Conservation (phyloP, 2,329 filamentous ascomycete genomes). For the Emericellopsis cladophorae region DNA sequence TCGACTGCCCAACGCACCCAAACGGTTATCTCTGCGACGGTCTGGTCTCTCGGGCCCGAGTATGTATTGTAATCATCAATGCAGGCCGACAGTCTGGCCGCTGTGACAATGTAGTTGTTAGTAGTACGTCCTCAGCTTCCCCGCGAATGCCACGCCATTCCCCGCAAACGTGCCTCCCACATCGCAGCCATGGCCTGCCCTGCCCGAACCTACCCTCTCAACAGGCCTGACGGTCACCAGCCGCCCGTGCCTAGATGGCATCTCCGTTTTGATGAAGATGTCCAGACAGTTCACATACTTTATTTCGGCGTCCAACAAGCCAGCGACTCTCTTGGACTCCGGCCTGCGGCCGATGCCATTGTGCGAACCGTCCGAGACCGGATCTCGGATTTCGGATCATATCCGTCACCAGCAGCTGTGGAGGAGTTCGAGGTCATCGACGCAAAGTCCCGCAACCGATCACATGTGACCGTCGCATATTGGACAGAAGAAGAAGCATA, state of each 20-base stretch:
- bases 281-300: conserved; percentile 9
- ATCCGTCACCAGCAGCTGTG: conserved; percentile 1
- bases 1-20: too few species aligned
- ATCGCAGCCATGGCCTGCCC: not conserved
- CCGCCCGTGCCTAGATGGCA: conserved; percentile 17
- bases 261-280: conserved; percentile 7
- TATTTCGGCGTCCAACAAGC: conserved; percentile 16
- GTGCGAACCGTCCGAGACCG: conserved; percentile 1
- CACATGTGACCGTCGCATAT: conserved; percentile 16
- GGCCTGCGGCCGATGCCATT: conserved; percentile 1
- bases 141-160: too few species aligned
- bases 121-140: too few species aligned
- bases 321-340: conserved; percentile 3
- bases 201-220: conserved; percentile 13
- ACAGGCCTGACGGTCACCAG: conserved; percentile 12
- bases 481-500: conserved; percentile 10
- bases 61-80: too few species aligned
- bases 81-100: too few species aligned
- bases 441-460: conserved; percentile 10
- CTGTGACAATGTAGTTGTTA: too few species aligned
- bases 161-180: too few species aligned
- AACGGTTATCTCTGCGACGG: too few species aligned
- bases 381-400: not conserved
- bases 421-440: conserved; percentile 10
- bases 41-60: too few species aligned